These are phyloP conservation scores for Papiliotrema nemorosa DNA, from an alignment of 1,284 basidiomycete genomes.

Conservation along the genomic window DNA sequence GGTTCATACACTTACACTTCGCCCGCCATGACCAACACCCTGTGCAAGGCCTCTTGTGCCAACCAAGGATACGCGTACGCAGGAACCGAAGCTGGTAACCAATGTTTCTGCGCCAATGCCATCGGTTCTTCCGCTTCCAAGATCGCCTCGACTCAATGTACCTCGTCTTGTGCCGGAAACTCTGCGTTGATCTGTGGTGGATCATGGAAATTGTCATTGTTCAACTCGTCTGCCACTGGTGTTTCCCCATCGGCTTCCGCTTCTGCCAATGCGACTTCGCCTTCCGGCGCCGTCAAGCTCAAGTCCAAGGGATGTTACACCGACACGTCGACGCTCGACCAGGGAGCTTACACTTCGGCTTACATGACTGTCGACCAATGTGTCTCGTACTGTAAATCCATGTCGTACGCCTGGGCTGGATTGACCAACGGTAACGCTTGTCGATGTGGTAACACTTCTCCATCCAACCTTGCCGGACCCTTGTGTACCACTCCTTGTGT, in stretches of 20 bases:
- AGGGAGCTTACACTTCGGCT: not conserved
- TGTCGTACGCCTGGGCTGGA: slow-evolving; percentile 17
- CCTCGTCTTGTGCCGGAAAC: not conserved
- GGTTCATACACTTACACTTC: not conserved
- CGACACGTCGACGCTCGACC: not conserved
- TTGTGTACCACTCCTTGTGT: slow-evolving; percentile 11
- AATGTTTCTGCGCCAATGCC: slow-evolving; percentile 25
- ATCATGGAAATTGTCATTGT: not conserved
- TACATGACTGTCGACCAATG: slow-evolving; percentile 13
- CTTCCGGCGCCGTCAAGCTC: not conserved
- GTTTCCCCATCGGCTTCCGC: not conserved
- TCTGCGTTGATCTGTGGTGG: not conserved
- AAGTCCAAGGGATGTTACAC: not conserved
- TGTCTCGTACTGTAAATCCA: slow-evolving; percentile 6
- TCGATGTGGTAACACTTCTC: slow-evolving; percentile 12
- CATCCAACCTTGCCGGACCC: slow-evolving; percentile 10
- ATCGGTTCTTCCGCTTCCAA: not conserved
- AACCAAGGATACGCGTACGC: slow-evolving; percentile 17
- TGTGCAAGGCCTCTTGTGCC: slow-evolving; percentile 12
- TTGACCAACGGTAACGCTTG: not conserved
- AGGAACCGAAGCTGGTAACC: slow-evolving; percentile 16
- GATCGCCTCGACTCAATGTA: not conserved
- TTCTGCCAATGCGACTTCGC: not conserved
- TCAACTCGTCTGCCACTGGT: not conserved
- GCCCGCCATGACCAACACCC: slow-evolving; percentile 12